A percentile compares a stretch with the other conserved stretches of the same genome.
These are phyloP conservation scores for Postia placenta DNA, from an alignment of 768 basidiomycete species.

Conservation along the genomic window DNA sequence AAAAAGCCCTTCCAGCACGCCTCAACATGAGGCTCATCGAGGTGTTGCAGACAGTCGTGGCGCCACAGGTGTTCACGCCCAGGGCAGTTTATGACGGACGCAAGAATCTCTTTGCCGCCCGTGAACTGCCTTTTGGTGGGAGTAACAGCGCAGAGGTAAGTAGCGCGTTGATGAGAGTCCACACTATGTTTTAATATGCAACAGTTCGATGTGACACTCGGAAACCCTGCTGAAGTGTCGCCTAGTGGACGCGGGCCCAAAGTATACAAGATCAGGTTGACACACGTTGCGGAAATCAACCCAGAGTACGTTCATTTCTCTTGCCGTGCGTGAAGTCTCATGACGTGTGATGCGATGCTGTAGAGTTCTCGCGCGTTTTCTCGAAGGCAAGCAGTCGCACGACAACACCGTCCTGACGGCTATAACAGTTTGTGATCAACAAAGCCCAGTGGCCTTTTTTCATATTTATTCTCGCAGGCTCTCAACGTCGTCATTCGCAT, in stretches of 20 bases:
- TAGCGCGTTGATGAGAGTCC: neutral
- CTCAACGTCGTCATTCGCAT: conserved; percentile 72
- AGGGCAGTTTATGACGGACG: conserved; percentile 73
- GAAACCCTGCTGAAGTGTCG: conserved; percentile 25
- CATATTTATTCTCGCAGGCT: conserved; percentile 35
- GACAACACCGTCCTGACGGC: conserved; percentile 66
- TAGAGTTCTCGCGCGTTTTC: conserved; percentile 61
- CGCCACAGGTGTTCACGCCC: conserved; percentile 66
- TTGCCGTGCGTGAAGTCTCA: neutral
- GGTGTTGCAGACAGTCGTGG: conserved; percentile 49
- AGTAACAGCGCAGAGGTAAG: conserved; percentile 44
- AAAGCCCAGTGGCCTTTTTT: neutral
- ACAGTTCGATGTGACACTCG: conserved; percentile 59
- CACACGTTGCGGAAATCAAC: conserved; percentile 75
- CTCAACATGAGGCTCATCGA: conserved; percentile 69
- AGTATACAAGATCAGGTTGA: conserved; percentile 59
- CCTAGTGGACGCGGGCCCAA: conserved; percentile 40
- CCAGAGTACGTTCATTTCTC: conserved; percentile 52
- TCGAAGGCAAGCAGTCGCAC: conserved; percentile 56
- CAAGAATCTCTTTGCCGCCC: conserved; percentile 67
- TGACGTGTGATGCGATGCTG: neutral
- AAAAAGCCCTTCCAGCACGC: conserved; percentile 60
- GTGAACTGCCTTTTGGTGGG: conserved; percentile 54
- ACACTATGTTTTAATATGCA: conserved; percentile 3
- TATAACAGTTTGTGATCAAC: conserved; percentile 41